Conservation (phyloP, 768 basidiomycete species). For the Cubamyces lactineus region DNA sequence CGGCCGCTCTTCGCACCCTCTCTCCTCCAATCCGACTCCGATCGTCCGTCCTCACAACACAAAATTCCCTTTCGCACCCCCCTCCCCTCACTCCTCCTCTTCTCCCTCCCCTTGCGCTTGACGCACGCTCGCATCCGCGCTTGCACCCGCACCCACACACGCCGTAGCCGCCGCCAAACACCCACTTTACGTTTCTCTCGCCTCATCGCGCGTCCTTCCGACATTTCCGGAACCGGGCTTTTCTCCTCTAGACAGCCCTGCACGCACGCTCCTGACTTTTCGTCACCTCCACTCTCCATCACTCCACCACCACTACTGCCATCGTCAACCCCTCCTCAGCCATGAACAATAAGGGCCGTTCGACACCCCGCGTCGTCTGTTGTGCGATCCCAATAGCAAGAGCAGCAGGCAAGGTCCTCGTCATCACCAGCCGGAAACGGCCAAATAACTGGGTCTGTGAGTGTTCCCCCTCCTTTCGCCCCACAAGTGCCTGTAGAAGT, state of each 20-base stretch:
- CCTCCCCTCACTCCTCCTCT: conserved; percentile 4
- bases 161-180: not conserved
- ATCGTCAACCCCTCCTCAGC: conserved; percentile 12
- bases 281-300: conserved; percentile 4
- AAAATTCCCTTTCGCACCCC: conserved; percentile 6
- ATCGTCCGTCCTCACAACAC: not conserved
- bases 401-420: conserved; percentile 74
- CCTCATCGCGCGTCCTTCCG: conserved; percentile 10
- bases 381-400: conserved; percentile 86
- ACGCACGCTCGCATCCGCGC: not conserved
- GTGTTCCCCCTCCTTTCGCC: conserved; percentile 41
- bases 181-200: conserved; percentile 16
- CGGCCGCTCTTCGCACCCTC: not conserved
- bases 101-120: not conserved
- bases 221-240: conserved; percentile 8
- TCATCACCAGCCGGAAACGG: conserved; percentile 84
- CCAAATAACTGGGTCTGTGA: conserved; percentile 86
- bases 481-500: conserved; percentile 2
- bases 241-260: not conserved
- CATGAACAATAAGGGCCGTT: conserved; percentile 72
- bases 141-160: not conserved
- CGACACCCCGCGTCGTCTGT: conserved; percentile 84
- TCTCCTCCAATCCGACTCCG: conserved; percentile 4
- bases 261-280: conserved; percentile 14
- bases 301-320: conserved; percentile 6